Evolutionary conservation across 495 filamentous ascomycete species (phyloP), one percentile per base, ranked within the genome.

Genomic region (Aspergillus heteromorphus): DNA sequence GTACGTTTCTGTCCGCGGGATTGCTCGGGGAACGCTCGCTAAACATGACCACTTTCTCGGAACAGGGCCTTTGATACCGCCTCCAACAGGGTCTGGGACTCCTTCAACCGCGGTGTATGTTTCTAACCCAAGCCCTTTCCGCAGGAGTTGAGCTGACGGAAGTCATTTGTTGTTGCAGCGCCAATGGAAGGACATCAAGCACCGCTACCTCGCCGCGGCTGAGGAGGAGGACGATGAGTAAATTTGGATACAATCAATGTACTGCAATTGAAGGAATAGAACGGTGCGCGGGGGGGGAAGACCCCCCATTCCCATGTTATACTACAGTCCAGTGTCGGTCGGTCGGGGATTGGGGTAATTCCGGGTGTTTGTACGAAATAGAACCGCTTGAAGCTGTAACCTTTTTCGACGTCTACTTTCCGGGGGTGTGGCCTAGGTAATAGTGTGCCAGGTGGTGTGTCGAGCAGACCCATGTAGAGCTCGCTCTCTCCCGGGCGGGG

Each of bases 181-280:
- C 61, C 95, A 97, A 92, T 99, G 95, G 95, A 97, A 97, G 81
- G 93, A 97, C 71, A 97, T 99, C 77, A 91, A 93, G 70, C 73
- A 83, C 67, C 85, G 81, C 66, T 99, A 97, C 70, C 71, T 91
- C 60, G 68, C 86, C 65, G 78, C 81, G 62, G 64, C 63, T 9
- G 77, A 77, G 55, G 86, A 90, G 60, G 80, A 83, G 52, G 77
- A 82, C 68, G 80, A 77, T 56, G 70, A 74, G 51, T 72, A 77
- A 67, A 67, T 55, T 49, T 30, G 18, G 52, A 34, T 25, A n/a
- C 20, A 34, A 43, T 43, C 47, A 43, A 38, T 49, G 48, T 51
- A 34, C 40, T 27, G 21, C 18, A 40, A 45, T 53, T 42, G 48
- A 27, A 27, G 43, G 43, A 48, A 57, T 55, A 43, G 48, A 47